phyloP scores from a whole-genome alignment of 2,329 filamentous ascomycete genomes.

The Emericellopsis cladophorae region DNA sequence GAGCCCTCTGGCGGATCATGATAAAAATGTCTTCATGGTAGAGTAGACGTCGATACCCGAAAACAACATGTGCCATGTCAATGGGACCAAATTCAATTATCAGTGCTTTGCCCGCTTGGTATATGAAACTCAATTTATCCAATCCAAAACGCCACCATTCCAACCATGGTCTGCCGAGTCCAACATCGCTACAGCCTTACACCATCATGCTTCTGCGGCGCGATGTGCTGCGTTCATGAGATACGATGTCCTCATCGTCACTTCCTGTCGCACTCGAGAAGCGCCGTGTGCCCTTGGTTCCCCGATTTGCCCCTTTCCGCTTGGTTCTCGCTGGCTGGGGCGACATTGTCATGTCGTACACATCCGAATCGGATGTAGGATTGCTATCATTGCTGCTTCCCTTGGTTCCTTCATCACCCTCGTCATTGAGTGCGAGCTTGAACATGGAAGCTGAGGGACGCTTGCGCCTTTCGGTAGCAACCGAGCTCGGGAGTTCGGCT shows the following conservation, averaged over 20 bases:
- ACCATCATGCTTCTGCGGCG: constrained; percentile 48
- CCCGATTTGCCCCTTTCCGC: constrained; percentile 14
- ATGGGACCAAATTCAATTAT: constrained; percentile 6
- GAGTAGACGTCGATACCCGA: constrained; percentile 1
- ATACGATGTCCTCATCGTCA: constrained; percentile 16
- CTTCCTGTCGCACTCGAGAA: constrained; percentile 23
- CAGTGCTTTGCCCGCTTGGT: constrained; percentile 19
- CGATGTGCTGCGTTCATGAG: constrained; percentile 18
- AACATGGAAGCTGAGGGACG: constrained; percentile 19
- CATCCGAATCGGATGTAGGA: constrained; percentile 23
- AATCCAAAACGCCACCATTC: no score
- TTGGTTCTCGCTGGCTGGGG: constrained; percentile 20
- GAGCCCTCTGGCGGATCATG: constrained; percentile 41
- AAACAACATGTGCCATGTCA: neutral
- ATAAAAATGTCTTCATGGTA: constrained; percentile 12
- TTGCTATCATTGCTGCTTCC: constrained; percentile 6
- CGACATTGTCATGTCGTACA: constrained; percentile 43
- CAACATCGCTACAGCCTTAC: constrained; percentile 14
- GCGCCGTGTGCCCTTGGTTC: constrained; percentile 20
- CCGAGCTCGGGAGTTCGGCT: constrained; percentile 15
- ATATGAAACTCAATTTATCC: constrained; percentile 13
- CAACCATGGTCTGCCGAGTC: no score
- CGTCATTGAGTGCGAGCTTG: constrained; percentile 6
- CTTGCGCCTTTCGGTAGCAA: constrained; percentile 26
- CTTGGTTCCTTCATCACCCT: constrained; percentile 6